These are phyloP conservation scores for Penicillium silybi DNA, from an alignment of 495 filamentous ascomycete genomes.

Conservation along the genomic window DNA sequence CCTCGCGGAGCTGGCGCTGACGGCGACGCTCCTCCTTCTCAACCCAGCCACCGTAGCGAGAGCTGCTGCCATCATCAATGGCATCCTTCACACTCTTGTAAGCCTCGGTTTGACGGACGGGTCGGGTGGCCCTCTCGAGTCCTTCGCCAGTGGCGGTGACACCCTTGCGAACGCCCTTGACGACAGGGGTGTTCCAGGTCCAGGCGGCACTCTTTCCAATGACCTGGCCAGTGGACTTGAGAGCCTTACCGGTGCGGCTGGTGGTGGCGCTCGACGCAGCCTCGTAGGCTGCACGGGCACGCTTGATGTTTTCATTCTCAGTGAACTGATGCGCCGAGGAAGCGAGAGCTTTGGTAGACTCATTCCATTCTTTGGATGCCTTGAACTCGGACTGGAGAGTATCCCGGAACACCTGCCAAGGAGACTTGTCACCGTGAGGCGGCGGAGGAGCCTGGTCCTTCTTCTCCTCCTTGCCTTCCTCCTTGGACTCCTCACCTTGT, in stretches of 20 bases:
- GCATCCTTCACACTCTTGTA: constrained; percentile 93
- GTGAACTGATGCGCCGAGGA: constrained; percentile 83
- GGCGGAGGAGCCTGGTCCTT: constrained; percentile 74
- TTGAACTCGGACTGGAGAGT: constrained; percentile 91
- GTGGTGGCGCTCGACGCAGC: constrained; percentile 74
- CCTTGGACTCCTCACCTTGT: constrained; percentile 36
- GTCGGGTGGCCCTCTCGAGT: constrained; percentile 88
- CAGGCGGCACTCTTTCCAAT: constrained; percentile 87
- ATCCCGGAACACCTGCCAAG: constrained; percentile 97
- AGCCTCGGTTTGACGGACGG: constrained; percentile 88
- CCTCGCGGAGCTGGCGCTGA: constrained; percentile 68
- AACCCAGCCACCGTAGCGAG: constrained; percentile 90
- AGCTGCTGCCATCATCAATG: constrained; percentile 95
- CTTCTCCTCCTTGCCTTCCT: constrained; percentile 42
- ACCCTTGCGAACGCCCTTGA: constrained; percentile 86
- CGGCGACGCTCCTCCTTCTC: constrained; percentile 90
- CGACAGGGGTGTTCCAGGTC: constrained; percentile 94
- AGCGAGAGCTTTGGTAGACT: constrained; percentile 91
- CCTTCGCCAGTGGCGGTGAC: constrained; percentile 80
- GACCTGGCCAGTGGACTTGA: constrained; percentile 79
- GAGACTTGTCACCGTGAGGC: constrained; percentile 94
- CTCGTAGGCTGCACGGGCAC: constrained; percentile 79
- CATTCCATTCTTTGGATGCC: constrained; percentile 98
- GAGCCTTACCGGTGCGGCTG: constrained; percentile 66
- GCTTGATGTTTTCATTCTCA: constrained; percentile 89